Conservation (phyloP, 2,329 filamentous ascomycete genomes). For the Calonectria honghensis region DNA sequence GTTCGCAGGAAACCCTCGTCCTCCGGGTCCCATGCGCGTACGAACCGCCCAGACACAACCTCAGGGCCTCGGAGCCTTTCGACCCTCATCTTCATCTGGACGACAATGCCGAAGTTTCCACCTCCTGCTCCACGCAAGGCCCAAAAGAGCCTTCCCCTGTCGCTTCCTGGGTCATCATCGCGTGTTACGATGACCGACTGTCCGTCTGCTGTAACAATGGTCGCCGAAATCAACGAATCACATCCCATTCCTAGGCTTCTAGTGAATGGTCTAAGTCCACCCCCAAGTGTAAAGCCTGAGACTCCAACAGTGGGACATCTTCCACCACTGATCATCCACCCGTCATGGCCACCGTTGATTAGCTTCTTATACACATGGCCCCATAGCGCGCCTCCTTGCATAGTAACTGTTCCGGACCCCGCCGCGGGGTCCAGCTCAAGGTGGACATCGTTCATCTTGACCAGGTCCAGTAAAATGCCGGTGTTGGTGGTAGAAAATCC, state of each 20-base stretch:
- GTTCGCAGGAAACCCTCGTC: not conserved
- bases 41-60: not conserved
- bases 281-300: conserved; percentile 3
- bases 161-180: not conserved
- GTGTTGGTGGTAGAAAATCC: not conserved
- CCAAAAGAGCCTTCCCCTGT: not conserved
- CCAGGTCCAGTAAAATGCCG: not conserved
- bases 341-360: not conserved
- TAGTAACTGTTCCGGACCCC: not conserved
- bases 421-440: not conserved
- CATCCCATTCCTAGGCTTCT: conserved; percentile 11
- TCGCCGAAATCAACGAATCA: not conserved
- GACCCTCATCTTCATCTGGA: conserved; percentile 1
- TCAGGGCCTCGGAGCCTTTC: not conserved
- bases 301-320: conserved; percentile 2
- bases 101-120: conserved; percentile 1
- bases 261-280: not conserved
- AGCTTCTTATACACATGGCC: conserved; percentile 6
- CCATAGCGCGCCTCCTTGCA: conserved; percentile 15
- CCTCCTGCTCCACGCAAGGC: conserved; percentile 5
- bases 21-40: not conserved
- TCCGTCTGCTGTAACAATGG: not conserved
- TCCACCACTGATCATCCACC: not conserved
- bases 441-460: conserved; percentile 16
- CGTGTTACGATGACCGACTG: not conserved